Conservation (phyloP, 768 basidiomycete genomes). For the Fibroporia radiculosa region DNA sequence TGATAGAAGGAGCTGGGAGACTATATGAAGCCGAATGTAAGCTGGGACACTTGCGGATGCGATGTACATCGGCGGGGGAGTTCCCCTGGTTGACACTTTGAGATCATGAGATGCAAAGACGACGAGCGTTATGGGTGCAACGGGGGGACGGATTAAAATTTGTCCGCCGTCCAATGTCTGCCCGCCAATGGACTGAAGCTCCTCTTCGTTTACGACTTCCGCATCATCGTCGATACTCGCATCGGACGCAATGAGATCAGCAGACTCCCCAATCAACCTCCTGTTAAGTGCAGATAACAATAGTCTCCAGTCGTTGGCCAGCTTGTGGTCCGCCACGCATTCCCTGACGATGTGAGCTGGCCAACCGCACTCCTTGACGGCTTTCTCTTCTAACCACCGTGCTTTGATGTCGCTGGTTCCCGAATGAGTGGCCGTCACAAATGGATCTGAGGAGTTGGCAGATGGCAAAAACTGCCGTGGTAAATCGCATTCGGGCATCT, state of each 20-base stretch:
- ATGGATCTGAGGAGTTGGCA: slow-evolving; percentile 60
- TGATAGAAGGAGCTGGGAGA: slow-evolving; percentile 51
- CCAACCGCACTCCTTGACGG: slow-evolving; percentile 79
- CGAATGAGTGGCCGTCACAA: slow-evolving; percentile 57
- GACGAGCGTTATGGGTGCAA: slow-evolving; percentile 58
- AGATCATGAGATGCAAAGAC: slow-evolving; percentile 47
- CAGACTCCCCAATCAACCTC: slow-evolving; percentile 41
- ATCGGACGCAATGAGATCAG: neutral
- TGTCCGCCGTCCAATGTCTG: slow-evolving; percentile 37
- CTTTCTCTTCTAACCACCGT: slow-evolving; percentile 77
- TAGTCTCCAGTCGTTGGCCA: slow-evolving; percentile 42
- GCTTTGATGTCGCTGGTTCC: slow-evolving; percentile 56
- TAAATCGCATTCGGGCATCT: slow-evolving; percentile 82
- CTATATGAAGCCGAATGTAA: slow-evolving; percentile 80
- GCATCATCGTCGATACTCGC: slow-evolving; percentile 16
- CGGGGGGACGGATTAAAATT: slow-evolving; percentile 55
- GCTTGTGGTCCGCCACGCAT: slow-evolving; percentile 29
- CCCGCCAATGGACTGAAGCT: slow-evolving; percentile 37
- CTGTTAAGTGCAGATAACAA: slow-evolving; percentile 50
- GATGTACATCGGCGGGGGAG: slow-evolving; percentile 66
- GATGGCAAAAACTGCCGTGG: slow-evolving; percentile 63
- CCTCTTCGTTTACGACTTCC: slow-evolving; percentile 33
- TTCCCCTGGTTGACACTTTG: slow-evolving; percentile 36
- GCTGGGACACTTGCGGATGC: slow-evolving; percentile 62
- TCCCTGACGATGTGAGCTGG: slow-evolving; percentile 63